Base-by-base conservation (phyloP, 2,329 filamentous ascomycete genomes). In the Colletotrichum sidae region DNA sequence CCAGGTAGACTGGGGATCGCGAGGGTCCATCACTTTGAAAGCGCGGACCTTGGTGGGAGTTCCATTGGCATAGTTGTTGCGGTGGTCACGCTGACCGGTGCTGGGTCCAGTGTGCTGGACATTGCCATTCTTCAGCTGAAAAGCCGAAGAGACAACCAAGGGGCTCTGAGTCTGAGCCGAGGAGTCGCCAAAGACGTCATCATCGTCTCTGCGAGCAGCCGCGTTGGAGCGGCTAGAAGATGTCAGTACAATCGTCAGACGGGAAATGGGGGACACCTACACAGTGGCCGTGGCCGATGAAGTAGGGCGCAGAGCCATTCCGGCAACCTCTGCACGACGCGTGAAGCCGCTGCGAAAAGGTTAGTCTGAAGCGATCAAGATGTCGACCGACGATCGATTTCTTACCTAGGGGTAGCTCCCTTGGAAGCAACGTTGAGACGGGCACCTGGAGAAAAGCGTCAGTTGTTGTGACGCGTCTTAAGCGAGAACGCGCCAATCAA, bases 1-100 rank as follows among this genome's bases (percentile, higher is more conserved):
- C 57, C 85, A 86, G 41, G 83, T 75, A 1, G 76, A 76, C 70
- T 88, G 86, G 4, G 85, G 82, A 69, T 87, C 84, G 3, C 82
- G 15, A 11, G 53, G n/a, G 12, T 54, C 38, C 35, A 39, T 39
- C 17, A 41, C 13, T n/a, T 55, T 56, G 15, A 42, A 37, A 33
- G 58, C 37, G n/a, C 45, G 46, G 17, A 12, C 52, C 62, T 65
- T 65, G 45, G 15, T 55, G 41, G 63, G 63, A 53, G 63, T 62
- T 11, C 46, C 52, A 39, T 47, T 46, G 8, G 52, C 52, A 33
- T 63, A 61, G 25, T 46, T 42, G 2, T 47, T 45, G 62, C 58
- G 57, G 3, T 35, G 42, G 34, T 11, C 25, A 6, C 46, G 25
- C 3, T 47, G 57, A 13, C 55, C 51, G 39, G 46, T 42, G 37